Percentiles rank a stretch among this genome's conserved stretches.
These are phyloP conservation scores for Globisporangium paddicum DNA, from an alignment of 352 stramenopile species.

Conservation along the genomic window DNA sequence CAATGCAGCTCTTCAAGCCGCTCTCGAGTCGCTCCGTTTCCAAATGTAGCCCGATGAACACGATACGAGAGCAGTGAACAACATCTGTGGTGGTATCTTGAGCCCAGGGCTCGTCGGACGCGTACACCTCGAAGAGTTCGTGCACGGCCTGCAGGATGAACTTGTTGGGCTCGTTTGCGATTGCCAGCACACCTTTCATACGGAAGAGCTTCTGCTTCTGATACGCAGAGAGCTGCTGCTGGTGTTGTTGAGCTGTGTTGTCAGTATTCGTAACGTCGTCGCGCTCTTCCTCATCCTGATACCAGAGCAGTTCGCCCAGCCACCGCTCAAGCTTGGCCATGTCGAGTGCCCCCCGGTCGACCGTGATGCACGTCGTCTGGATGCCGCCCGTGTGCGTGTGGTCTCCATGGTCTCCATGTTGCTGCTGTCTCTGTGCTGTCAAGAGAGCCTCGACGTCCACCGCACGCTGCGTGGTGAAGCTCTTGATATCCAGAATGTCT, in stretches of 20 bases:
- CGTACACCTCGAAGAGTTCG: slow-evolving; percentile 76
- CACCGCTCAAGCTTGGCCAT: slow-evolving; percentile 62
- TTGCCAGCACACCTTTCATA: slow-evolving; percentile 65
- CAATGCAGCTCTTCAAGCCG: slow-evolving; percentile 28
- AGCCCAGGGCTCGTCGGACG: slow-evolving; percentile 50
- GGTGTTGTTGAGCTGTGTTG: background rate
- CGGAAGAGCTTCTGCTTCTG: slow-evolving; percentile 52
- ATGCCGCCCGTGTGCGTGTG: slow-evolving; percentile 55
- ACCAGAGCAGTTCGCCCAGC: slow-evolving; percentile 68
- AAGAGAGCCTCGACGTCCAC: slow-evolving; percentile 50
- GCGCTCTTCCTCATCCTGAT: slow-evolving; percentile 24
- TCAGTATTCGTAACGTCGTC: too few relatives aligned
- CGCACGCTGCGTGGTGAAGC: slow-evolving; percentile 66
- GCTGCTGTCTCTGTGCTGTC: slow-evolving; percentile 7
- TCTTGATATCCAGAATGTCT: slow-evolving; percentile 74
- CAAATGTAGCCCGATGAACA: slow-evolving; percentile 71
- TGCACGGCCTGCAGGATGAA: slow-evolving; percentile 82
- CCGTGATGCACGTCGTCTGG: slow-evolving; percentile 59
- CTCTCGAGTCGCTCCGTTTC: slow-evolving; percentile 28
- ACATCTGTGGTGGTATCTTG: background rate
- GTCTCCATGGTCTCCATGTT: slow-evolving; percentile 13
- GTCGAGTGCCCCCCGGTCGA: slow-evolving; percentile 33
- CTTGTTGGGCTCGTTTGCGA: slow-evolving; percentile 50
- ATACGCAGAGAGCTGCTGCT: background rate
- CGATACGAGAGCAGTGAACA: slow-evolving; percentile 37